Conservation (phyloP, 2,329 filamentous ascomycete species). For the Elsinoe ampelina region DNA sequence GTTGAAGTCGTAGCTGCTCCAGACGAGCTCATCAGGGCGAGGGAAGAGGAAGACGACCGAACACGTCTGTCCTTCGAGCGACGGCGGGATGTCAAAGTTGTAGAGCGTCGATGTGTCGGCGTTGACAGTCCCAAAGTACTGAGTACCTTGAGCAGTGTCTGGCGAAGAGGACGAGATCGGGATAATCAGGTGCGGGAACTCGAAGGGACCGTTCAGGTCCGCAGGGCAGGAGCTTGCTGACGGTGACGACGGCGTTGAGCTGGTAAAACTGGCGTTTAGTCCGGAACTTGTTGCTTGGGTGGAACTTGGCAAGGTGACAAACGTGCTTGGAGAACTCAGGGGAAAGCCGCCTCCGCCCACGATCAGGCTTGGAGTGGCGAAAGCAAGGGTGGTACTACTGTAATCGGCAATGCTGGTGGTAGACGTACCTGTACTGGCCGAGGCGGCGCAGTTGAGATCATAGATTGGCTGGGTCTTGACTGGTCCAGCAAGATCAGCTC, state of each 20-base stretch:
- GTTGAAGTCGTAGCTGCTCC: slow-evolving; percentile 28
- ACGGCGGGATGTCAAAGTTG: slow-evolving; percentile 38
- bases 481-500: slow-evolving; percentile 40
- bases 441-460: slow-evolving; percentile 10
- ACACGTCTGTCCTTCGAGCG: slow-evolving; percentile 35
- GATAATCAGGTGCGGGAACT: slow-evolving; percentile 31
- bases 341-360: slow-evolving; percentile 6
- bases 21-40: slow-evolving; percentile 25
- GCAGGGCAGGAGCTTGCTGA: slow-evolving; percentile 21
- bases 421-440: slow-evolving; percentile 10
- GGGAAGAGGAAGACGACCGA: slow-evolving; percentile 42
- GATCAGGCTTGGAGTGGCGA: slow-evolving; percentile 9
- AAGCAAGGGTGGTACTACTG: slow-evolving; percentile 15
- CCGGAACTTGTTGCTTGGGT: not conserved
- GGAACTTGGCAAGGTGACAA: slow-evolving; percentile 7
- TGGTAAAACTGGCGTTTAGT: not conserved
- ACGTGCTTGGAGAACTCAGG: slow-evolving; percentile 10
- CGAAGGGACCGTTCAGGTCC: slow-evolving; percentile 26
- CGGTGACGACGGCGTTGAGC: slow-evolving; percentile 12
- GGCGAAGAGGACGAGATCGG: slow-evolving; percentile 31
- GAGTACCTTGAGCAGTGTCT: slow-evolving; percentile 31
- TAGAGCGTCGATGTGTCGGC: slow-evolving; percentile 33
- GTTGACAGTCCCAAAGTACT: slow-evolving; percentile 33
- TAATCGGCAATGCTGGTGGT: slow-evolving; percentile 44
- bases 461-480: slow-evolving; percentile 37